Percentiles rank a stretch among this genome's conserved stretches.
These are phyloP conservation scores for Xylaria cubensis DNA, from an alignment of 495 filamentous ascomycete genomes.

Conservation along the genomic window DNA sequence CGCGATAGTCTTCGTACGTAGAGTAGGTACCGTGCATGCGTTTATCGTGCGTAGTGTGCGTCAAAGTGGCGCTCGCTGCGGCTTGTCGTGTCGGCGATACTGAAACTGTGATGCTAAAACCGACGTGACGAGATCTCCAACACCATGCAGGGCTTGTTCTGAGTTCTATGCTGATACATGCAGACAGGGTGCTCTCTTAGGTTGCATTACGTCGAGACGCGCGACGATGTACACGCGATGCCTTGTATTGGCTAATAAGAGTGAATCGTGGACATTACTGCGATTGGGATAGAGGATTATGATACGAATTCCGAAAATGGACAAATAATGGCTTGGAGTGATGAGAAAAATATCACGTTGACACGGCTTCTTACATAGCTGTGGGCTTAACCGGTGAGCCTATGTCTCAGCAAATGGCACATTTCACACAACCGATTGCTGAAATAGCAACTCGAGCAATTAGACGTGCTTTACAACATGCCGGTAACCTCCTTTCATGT, in stretches of 20 bases:
- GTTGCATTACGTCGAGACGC: neutral
- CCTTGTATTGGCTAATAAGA: neutral
- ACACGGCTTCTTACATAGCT: neutral
- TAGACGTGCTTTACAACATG: neutral
- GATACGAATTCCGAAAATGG: neutral
- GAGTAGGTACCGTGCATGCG: neutral
- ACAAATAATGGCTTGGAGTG: neutral
- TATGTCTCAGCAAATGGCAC: neutral
- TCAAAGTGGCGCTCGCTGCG: neutral
- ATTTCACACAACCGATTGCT: neutral
- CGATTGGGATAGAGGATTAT: neutral
- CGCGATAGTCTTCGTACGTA: constrained; percentile 13
- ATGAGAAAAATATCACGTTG: neutral
- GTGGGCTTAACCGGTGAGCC: neutral
- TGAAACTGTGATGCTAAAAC: neutral
- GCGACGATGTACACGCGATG: neutral
- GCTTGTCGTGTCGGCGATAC: neutral
- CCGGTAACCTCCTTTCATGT: neutral
- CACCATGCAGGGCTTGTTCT: neutral
- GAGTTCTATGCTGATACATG: neutral
- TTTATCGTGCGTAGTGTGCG: neutral
- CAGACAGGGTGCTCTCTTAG: neutral
- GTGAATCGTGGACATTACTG: neutral
- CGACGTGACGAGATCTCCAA: neutral
- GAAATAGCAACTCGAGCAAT: neutral